phyloP scores from a whole-genome alignment of 78 protist species.

The Dictyostelium intermedium region DNA sequence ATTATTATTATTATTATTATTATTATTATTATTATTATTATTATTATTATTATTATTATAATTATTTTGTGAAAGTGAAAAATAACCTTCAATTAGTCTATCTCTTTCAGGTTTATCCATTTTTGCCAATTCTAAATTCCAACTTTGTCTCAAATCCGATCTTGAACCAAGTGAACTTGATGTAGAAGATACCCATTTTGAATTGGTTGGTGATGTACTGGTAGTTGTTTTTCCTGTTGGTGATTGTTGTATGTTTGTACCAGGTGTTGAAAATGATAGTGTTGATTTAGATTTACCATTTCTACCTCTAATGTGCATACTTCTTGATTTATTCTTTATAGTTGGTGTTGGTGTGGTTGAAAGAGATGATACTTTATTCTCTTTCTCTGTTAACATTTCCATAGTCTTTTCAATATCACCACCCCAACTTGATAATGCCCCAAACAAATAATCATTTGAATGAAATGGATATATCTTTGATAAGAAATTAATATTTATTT shows the following conservation, averaged over 20 bases:
- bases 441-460: neutral
- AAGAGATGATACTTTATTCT: neutral
- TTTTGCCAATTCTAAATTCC: slow-evolving; percentile 15
- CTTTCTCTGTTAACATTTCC: neutral
- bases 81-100: slow-evolving; percentile 22
- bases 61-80: neutral
- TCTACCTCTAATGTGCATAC: slow-evolving; percentile 20
- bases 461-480: slow-evolving; percentile 46
- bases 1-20: neutral
- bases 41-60: neutral
- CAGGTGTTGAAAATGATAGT: neutral
- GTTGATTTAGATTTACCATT: neutral
- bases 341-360: neutral
- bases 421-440: neutral
- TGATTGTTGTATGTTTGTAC: neutral
- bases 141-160: neutral
- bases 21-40: neutral
- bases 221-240: neutral
- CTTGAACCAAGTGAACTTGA: neutral
- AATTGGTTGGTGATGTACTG: neutral
- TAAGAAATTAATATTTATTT: neutral
- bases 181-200: slow-evolving; percentile 8
- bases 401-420: slow-evolving; percentile 65
- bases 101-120: slow-evolving; percentile 41
- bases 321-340: neutral